Evolutionary conservation across 805 yeast genomes (phyloP).

Genomic region (Scheffersomyces amazonensis): DNA sequence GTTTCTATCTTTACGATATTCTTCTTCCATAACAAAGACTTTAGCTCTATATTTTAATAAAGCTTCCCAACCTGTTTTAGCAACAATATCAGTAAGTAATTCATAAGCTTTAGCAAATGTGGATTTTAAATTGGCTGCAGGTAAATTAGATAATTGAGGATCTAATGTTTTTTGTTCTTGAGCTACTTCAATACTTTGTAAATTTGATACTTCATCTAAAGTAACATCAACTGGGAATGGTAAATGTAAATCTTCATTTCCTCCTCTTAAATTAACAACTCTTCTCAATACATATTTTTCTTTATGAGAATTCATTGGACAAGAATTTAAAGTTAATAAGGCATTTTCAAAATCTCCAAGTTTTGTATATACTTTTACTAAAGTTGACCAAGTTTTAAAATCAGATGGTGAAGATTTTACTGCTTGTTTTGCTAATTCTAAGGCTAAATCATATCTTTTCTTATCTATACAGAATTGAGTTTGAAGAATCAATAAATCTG

Average conservation of each 20-base stretch:
- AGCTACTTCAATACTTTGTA: constrained; percentile 63
- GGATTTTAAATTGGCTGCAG: constrained; percentile 63
- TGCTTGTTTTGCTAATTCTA: constrained; percentile 58
- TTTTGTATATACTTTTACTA: constrained; percentile 62
- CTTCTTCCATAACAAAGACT: constrained; percentile 49
- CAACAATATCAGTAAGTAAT: constrained; percentile 42
- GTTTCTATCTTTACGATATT: constrained; percentile 38
- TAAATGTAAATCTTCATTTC: constrained; percentile 57
- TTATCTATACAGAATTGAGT: constrained; percentile 56
- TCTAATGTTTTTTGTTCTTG: constrained; percentile 66
- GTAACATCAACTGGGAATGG: constrained; percentile 77
- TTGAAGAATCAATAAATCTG: constrained; percentile 53
- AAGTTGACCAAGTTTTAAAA: constrained; percentile 68
- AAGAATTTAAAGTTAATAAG: constrained; percentile 67
- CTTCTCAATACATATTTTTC: constrained; percentile 64
- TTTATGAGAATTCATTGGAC: constrained; percentile 77
- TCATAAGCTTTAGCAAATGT: constrained; percentile 46
- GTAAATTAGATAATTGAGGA: constrained; percentile 57
- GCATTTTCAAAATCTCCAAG: constrained; percentile 70
- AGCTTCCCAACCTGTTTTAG: constrained; percentile 45
- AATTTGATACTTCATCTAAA: constrained; percentile 62
- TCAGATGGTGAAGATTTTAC: constrained; percentile 74
- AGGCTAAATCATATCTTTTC: constrained; percentile 52
- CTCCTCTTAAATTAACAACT: constrained; percentile 48
- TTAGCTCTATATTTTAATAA: constrained; percentile 44